Base-by-base conservation (phyloP, 139 green algal species). In the Gonium pectorale region DNA sequence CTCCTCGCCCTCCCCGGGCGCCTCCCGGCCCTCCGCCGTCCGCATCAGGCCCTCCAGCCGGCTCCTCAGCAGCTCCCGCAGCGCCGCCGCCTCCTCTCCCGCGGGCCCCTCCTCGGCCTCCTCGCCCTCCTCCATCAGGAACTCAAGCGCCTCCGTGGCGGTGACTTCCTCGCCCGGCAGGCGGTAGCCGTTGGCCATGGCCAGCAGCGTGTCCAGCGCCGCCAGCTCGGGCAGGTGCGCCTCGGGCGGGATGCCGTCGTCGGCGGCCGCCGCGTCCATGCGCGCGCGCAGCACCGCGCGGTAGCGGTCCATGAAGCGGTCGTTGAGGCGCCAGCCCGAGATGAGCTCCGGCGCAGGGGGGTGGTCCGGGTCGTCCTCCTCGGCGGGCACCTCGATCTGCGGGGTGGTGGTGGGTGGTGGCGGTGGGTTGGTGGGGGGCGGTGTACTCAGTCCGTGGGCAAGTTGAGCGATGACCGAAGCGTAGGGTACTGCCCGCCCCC, bases 121-220 rank as follows among this genome's bases (percentile, higher is more conserved):
- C 67, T 56, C 13, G 11, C 66, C 37, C 35, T 26, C 66, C 35
- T 72, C 35, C 35, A 35, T 5, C 35, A 17, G 35, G 17, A n/a
- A 35, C 37, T 49, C 66, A 27, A 35, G 66, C 37, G 37, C 35
- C 66, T 68, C 62, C 62, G 17, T n/a, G 9, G 27, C 19, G 19
- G n/a, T n/a, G n/a, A n/a, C n/a, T n/a, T n/a, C n/a, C 51, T 66
- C 59, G 33, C 59, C 29, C 59, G 31, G 9, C 13, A 29, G 29
- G 21, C 26, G 27, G 44, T 79, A 79, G 41, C 71, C 71, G 26
- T 79, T 79, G 2, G 71, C 49, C 49, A 79, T 29, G 13, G 71
- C 71, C 72, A 80, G 22, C 33, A 80, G 35, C 8, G 72, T 52
- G 31, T 67, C 72, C 72, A 80, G 27, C 35, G 22, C 38, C 35